These are phyloP conservation scores for Ophiocordyceps sinensis DNA, from an alignment of 2,329 filamentous ascomycete species.

Conservation along the genomic window DNA sequence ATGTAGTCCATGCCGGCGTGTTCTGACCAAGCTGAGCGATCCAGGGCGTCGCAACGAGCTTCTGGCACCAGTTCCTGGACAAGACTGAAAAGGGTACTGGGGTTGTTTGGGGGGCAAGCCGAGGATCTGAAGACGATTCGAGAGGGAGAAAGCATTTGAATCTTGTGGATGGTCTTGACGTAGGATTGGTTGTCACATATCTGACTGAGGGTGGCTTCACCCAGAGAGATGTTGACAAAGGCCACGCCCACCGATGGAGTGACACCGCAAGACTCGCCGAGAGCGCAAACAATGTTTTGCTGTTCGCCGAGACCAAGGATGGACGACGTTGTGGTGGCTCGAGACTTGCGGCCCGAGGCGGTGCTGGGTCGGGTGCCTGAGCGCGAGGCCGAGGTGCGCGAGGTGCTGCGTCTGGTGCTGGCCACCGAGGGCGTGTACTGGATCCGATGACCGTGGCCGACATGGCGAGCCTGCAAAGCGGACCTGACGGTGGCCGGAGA, in stretches of 20 bases:
- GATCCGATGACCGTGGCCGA: background rate
- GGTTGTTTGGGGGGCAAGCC: constrained; percentile 46
- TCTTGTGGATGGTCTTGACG: constrained; percentile 73
- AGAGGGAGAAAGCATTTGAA: constrained; percentile 66
- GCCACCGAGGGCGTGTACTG: constrained; percentile 6
- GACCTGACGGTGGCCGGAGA: background rate
- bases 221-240: constrained; percentile 75
- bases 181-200: constrained; percentile 92
- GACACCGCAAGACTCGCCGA: constrained; percentile 78
- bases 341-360: constrained; percentile 29
- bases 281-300: constrained; percentile 72
- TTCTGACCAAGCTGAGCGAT: constrained; percentile 77
- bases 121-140: constrained; percentile 66
- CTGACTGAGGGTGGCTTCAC: constrained; percentile 74
- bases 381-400: constrained; percentile 8
- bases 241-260: constrained; percentile 73
- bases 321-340: constrained; percentile 19
- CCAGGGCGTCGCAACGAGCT: constrained; percentile 32
- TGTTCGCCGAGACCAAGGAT: constrained; percentile 31
- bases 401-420: constrained; percentile 6
- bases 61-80: constrained; percentile 44
- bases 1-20: constrained; percentile 63
- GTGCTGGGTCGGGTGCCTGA: constrained; percentile 20
- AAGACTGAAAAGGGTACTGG: constrained; percentile 60
- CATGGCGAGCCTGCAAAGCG: background rate